Percentiles rank a stretch among this genome's conserved stretches.
These are phyloP conservation scores for Edaphochlamys debaryana DNA, from an alignment of 139 green algal species.

Conservation along the genomic window DNA sequence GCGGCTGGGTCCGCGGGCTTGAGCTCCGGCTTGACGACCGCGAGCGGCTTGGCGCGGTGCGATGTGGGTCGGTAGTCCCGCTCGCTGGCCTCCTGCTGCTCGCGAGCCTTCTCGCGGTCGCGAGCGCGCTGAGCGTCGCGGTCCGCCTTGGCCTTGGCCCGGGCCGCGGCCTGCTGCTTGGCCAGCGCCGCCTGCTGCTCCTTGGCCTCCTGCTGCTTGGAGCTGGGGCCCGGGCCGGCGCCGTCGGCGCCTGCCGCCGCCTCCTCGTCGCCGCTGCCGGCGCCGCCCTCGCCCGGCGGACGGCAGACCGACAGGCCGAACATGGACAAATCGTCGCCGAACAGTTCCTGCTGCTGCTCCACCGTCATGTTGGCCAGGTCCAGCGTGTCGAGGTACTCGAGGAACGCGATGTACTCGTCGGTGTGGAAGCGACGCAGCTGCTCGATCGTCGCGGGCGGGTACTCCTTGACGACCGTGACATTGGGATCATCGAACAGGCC, in stretches of 20 bases:
- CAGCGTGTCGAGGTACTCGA: slow-evolving; percentile 30
- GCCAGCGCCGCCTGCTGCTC: too few species aligned
- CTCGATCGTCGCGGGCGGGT: slow-evolving; percentile 14
- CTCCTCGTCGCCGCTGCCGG: not conserved
- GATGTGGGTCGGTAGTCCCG: too few species aligned
- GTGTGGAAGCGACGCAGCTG: slow-evolving; percentile 34
- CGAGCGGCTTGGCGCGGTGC: too few species aligned
- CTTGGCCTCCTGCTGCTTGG: not conserved
- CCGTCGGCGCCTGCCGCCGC: not conserved
- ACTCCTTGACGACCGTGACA: slow-evolving; percentile 48
- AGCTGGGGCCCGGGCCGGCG: not conserved
- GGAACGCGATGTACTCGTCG: slow-evolving; percentile 33
- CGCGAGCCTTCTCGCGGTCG: not conserved
- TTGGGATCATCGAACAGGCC: slow-evolving; percentile 76
- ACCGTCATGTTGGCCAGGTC: slow-evolving; percentile 13
- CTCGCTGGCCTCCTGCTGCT: not conserved
- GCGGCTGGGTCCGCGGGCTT: too few species aligned
- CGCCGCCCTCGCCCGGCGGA: not conserved
- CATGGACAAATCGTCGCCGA: slow-evolving; percentile 17
- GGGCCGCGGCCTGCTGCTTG: not conserved
- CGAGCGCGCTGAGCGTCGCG: not conserved
- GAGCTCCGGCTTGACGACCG: too few species aligned
- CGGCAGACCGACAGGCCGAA: slow-evolving; percentile 33
- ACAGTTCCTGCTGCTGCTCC: slow-evolving; percentile 31
- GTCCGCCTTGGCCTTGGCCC: not conserved